Percentiles rank a stretch among this genome's conserved stretches.
Conservation (phyloP, 2,329 filamentous ascomycete species). For the Claviceps monticola region DNA sequence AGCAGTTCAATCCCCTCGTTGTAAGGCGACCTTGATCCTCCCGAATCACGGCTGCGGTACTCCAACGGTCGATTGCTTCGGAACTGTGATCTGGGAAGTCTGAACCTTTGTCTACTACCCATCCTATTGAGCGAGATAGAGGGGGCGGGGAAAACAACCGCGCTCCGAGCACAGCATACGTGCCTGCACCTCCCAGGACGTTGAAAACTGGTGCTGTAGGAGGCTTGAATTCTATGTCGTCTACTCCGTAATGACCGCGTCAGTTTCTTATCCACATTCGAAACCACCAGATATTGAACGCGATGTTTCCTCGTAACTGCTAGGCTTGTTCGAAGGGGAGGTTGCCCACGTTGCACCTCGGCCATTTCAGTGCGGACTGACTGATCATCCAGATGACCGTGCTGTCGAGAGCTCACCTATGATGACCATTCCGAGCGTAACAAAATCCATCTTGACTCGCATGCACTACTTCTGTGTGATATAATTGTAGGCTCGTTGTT, state of each 20-base stretch:
- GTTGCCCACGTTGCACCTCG: not conserved
- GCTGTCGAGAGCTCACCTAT: constrained; percentile 41
- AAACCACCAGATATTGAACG: not conserved
- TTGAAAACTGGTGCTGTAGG: constrained; percentile 55
- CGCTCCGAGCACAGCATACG: constrained; percentile 77
- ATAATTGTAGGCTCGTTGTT: not conserved
- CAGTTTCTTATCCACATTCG: not conserved
- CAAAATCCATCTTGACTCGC: constrained; percentile 38
- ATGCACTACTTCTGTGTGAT: not conserved
- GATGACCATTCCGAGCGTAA: constrained; percentile 61
- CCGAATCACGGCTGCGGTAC: constrained; percentile 58
- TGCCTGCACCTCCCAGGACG: constrained; percentile 77
- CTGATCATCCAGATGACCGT: not conserved
- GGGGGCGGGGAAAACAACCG: constrained; percentile 67
- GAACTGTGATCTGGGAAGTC: constrained; percentile 66
- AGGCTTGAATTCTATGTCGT: constrained; percentile 79
- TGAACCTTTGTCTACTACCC: constrained; percentile 79
- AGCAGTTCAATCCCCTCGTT: constrained; percentile 87
- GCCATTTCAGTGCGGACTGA: not conserved
- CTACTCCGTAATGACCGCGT: constrained; percentile 28
- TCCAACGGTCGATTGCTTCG: constrained; percentile 55
- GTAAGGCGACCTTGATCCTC: constrained; percentile 55
- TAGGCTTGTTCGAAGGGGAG: not conserved
- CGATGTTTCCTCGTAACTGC: not conserved
- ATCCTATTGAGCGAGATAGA: constrained; percentile 57